Base-by-base conservation (phyloP, 164 flowering plant genomes). In the Umbellularia californica region DNA sequence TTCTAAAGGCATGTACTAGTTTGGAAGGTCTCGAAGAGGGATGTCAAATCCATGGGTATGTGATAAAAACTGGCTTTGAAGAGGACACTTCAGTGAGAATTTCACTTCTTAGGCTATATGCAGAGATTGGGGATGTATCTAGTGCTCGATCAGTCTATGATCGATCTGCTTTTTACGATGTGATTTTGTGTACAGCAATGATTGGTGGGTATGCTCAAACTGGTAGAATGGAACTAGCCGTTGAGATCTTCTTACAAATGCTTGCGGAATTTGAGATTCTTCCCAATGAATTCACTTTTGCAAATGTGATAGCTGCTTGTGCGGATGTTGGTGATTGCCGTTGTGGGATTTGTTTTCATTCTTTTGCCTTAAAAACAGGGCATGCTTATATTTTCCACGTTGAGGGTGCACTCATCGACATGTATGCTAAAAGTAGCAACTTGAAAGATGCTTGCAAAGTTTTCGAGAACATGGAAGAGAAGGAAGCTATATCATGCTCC, bases 241-340 rank as follows among this genome's bases (percentile, higher is more conserved):
- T 76, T 17, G 28, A 70, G 74, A 65, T 71, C 27, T 76, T 64
- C 23, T n/a, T 30, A 1, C 70, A 71, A 51, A 76, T 76, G 70
- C 52, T 2, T 27, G 74, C 22, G 51, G 64, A 70, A 55, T 63
- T 63, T 22, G 23, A 51, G 14, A 35, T 76, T 66, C 19, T 28
- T 20, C 74, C 78, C 22, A 76, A 76, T 71, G 78, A 70, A 65
- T 76, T 70, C 65, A 76, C 78, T 20, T 76, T 70, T 14, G 64
- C 70, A 25, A 76, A 66, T 65, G 55, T 76, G 69, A 52, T 76
- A 22, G 13, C 70, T 27, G 70, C 78, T 17, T 76, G 78, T 13
- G 30, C 70, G 5, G 70, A 71, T 63, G 19, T 47, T 50, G 27
- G 50, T 27, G 69, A 70, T 25, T 67, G 27, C 2, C 7, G 15